Evolutionary conservation across 441 rosid species (phyloP), one percentile per base, ranked within the genome.

Genomic region (Adansonia gregorii): DNA sequence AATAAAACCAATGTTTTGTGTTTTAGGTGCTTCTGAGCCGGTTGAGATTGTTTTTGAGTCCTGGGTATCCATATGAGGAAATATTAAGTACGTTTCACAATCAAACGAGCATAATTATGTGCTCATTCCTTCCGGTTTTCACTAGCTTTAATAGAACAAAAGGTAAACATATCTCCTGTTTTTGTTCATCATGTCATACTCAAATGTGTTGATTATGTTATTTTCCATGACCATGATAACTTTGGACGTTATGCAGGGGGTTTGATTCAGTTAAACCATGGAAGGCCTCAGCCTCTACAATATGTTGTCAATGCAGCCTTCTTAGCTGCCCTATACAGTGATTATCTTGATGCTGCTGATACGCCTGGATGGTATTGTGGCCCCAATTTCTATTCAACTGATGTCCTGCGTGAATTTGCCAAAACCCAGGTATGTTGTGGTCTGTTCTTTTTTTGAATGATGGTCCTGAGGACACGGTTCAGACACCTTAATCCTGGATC

Each of bases 351-450:
- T 43, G 94, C 94, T 84, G 93, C 97, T 12, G 92, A 92, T 85
- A 92, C 97, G 69, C 97, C 97, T 49, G 98, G 95, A 77, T 92
- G 97, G 97, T 90, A 90, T 69, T 92, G 95, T 78, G 97, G 97
- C 20, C 94, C 97, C 65, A 89, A 85, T 78, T 92, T 93, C 89
- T 93, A 86, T 80, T 85, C 95, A 52, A 84, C 88, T 22, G 81
- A 88, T 20, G 88, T 86, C 70, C 81, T 90, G 87, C 92, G 97
- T 8, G 85, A 88, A 8, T 93, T 93, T 84, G 94, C 97, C 6
- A 86, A 75, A 87, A 82, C 89, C 4, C 98, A 92, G 93, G 98
- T 92, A 81, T 56, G 79, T 7, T 5, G 39, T 73, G n/a, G 61
- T 41, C 56, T 60, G n/a, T 22, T 60, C 35, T 46, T 12, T 41